A percentile compares a stretch with the other conserved stretches of the same genome.
phyloP scores from a whole-genome alignment of 169 alveolate genomes.

The Babesia bigemina region DNA sequence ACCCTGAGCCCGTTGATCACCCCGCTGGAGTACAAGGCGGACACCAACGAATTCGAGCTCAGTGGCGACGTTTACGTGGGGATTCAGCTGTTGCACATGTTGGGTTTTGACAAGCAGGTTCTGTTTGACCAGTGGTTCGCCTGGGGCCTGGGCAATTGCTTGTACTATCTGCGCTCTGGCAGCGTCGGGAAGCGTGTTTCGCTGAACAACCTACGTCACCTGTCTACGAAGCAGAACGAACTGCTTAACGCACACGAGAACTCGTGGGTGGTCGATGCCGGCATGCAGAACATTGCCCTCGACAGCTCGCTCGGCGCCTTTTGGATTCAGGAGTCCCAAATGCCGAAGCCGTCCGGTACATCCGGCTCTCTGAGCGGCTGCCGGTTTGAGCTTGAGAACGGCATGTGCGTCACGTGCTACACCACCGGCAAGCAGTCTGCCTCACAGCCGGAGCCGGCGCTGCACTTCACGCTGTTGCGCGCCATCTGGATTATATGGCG shows the following conservation, averaged over 20 bases:
- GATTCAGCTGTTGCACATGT: conserved; percentile 28
- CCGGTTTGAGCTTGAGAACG: conserved; percentile 17
- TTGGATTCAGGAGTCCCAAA: conserved; percentile 15
- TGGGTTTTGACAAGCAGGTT: conserved; percentile 27
- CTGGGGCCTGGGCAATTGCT: conserved; percentile 32
- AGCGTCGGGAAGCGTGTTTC: conserved; percentile 6
- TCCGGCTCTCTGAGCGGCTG: conserved; percentile 4
- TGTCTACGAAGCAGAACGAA: background rate
- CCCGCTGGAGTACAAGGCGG: conserved; percentile 18
- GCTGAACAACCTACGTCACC: conserved; percentile 1
- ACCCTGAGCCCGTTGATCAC: conserved; percentile 22
- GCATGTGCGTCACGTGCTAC: conserved; percentile 4
- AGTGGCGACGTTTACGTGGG: conserved; percentile 19
- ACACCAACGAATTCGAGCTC: conserved; percentile 25
- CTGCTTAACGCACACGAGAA: conserved; percentile 3
- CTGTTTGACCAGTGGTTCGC: conserved; percentile 14
- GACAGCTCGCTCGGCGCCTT: background rate
- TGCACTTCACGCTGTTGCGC: conserved; percentile 34
- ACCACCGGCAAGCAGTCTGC: background rate
- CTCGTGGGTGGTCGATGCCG: conserved; percentile 45
- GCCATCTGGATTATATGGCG: conserved; percentile 40
- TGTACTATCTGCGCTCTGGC: conserved; percentile 18
- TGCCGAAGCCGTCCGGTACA: conserved; percentile 4
- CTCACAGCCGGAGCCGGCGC: background rate
- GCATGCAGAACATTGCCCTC: background rate